Conservation (phyloP, 768 basidiomycete species). For the Auriculariales sp. region DNA sequence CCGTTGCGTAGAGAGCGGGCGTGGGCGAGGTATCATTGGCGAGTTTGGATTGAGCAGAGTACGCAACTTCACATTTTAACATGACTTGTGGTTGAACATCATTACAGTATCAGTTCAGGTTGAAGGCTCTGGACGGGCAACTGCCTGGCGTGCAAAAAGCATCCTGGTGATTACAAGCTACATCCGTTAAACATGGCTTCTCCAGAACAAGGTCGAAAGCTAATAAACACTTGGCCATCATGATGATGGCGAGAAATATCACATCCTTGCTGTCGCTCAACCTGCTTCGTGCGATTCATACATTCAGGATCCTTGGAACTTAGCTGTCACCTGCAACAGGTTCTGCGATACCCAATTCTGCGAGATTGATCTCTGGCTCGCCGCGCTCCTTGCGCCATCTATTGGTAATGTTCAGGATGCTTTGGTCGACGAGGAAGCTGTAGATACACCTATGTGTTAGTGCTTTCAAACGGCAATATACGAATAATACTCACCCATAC, state of each 20-base stretch:
- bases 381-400: conserved; percentile 82
- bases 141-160: conserved; percentile 82
- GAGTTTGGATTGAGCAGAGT: conserved; percentile 83
- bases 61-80: conserved; percentile 8
- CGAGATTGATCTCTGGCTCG: conserved; percentile 49
- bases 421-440: conserved; percentile 69
- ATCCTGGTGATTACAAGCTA: conserved; percentile 87
- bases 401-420: conserved; percentile 58
- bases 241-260: too few relatives aligned
- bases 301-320: background rate
- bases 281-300: too few relatives aligned
- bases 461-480: background rate
- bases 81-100: background rate
- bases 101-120: conserved; percentile 73
- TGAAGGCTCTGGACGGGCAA: conserved; percentile 69
- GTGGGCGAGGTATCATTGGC: conserved; percentile 76
- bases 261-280: too few relatives aligned
- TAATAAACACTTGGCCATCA: too few relatives aligned
- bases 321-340: conserved; percentile 1
- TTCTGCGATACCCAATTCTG: conserved; percentile 27
- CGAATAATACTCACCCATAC: conserved; percentile 47
- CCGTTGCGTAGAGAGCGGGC: conserved; percentile 72
- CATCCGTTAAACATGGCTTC: too few relatives aligned
- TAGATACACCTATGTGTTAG: background rate
- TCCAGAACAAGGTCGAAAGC: too few relatives aligned